Percentiles rank a stretch among this genome's conserved stretches.
Evolutionary conservation across 2,329 filamentous ascomycete species (phyloP).

Genomic region (Aspergillus persii): DNA sequence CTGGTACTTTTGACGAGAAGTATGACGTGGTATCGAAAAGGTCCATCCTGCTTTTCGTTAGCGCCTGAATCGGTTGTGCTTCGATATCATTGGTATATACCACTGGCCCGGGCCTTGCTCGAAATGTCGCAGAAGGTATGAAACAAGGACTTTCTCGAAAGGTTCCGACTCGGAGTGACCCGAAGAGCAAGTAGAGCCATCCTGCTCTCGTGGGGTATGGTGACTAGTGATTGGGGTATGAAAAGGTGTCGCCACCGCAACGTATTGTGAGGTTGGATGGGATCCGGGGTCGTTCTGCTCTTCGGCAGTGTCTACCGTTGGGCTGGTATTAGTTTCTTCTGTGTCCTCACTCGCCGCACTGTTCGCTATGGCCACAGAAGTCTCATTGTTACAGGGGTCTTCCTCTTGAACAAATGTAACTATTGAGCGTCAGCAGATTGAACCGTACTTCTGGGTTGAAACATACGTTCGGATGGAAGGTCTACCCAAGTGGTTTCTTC

Average conservation of each 20-base stretch:
- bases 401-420: neutral
- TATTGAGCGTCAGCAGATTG: neutral
- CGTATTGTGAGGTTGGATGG: neutral
- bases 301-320: neutral
- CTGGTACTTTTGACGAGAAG: constrained; percentile 14
- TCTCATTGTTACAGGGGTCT: neutral
- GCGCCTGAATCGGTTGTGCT: neutral
- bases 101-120: constrained; percentile 1
- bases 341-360: neutral
- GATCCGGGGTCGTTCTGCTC: neutral
- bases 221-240: too few species aligned
- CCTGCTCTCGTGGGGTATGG: neutral
- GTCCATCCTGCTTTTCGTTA: constrained; percentile 19
- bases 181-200: neutral
- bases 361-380: neutral
- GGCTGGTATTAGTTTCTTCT: neutral
- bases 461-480: neutral
- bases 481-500: neutral
- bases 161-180: neutral
- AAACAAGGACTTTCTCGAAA: neutral
- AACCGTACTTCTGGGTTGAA: neutral
- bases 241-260: neutral
- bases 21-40: constrained; percentile 30
- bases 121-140: neutral
- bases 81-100: neutral